Evolutionary conservation across 805 yeast genomes (phyloP).

Genomic region (Candida chilensis): DNA sequence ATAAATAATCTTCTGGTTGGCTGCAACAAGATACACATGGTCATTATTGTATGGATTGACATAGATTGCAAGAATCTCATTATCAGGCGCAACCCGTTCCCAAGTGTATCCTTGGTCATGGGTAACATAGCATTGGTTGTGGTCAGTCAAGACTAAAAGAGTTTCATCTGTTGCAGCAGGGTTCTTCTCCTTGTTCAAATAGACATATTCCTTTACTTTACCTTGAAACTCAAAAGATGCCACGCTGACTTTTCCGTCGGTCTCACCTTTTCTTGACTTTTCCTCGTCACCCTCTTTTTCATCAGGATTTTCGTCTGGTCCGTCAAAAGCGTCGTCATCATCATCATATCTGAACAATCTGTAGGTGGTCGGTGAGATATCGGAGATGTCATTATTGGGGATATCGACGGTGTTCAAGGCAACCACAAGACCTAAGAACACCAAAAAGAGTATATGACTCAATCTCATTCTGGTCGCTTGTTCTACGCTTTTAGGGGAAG

Average conservation of each 20-base stretch:
- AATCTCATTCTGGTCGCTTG: too few relatives aligned
- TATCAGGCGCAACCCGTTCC: neutral
- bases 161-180: neutral
- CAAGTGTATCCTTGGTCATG: slow-evolving; percentile 1
- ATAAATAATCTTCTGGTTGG: neutral
- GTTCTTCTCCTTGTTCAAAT: neutral
- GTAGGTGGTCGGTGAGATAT: too few relatives aligned
- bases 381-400: too few relatives aligned
- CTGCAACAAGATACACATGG: neutral
- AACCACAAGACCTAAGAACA: too few relatives aligned
- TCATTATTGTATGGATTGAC: neutral
- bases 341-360: too few relatives aligned
- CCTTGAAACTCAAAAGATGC: neutral
- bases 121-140: neutral
- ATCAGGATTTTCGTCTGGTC: neutral
- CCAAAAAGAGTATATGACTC: too few relatives aligned
- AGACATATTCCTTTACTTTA: neutral
- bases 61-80: neutral
- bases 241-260: neutral
- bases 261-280: neutral
- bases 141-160: neutral
- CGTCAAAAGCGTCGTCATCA: slow-evolving; percentile 1
- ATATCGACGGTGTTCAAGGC: too few relatives aligned
- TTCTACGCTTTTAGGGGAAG: too few relatives aligned
- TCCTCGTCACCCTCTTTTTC: slow-evolving; percentile 1